phyloP scores from a whole-genome alignment of 495 filamentous ascomycete genomes.

The Haplographium delicatum region DNA sequence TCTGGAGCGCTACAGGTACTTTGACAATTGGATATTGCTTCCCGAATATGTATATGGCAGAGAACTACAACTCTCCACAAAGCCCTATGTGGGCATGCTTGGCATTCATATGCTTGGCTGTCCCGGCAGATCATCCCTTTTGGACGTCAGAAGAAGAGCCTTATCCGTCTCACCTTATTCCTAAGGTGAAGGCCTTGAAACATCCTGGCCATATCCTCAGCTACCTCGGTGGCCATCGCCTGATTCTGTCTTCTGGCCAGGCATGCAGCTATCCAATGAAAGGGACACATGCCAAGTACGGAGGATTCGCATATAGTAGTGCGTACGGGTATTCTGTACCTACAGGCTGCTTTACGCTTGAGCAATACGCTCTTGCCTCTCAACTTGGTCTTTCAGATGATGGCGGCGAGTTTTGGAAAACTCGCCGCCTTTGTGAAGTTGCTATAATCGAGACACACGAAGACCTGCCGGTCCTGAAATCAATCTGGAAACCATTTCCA shows the following conservation, averaged over 20 bases:
- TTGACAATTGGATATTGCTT: slow-evolving; percentile 74
- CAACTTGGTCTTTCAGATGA: slow-evolving; percentile 74
- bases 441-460: slow-evolving; percentile 47
- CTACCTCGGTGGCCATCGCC: slow-evolving; percentile 35
- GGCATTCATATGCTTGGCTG: slow-evolving; percentile 65
- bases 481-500: slow-evolving; percentile 59
- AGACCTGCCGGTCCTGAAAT: slow-evolving; percentile 51
- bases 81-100: slow-evolving; percentile 72
- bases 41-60: slow-evolving; percentile 68
- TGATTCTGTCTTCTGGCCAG: slow-evolving; percentile 69
- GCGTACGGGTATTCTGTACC: slow-evolving; percentile 73
- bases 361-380: slow-evolving; percentile 69
- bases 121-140: slow-evolving; percentile 65
- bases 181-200: slow-evolving; percentile 48
- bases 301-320: slow-evolving; percentile 69
- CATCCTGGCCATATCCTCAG: slow-evolving; percentile 68
- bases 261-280: slow-evolving; percentile 75
- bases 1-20: slow-evolving; percentile 68
- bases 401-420: slow-evolving; percentile 74
- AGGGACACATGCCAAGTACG: slow-evolving; percentile 77
- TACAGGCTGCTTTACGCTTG: slow-evolving; percentile 67
- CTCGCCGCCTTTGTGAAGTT: slow-evolving; percentile 41
- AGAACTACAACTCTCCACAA: slow-evolving; percentile 77
- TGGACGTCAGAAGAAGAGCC: slow-evolving; percentile 62
- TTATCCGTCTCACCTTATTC: slow-evolving; percentile 49